Evolutionary conservation across 148 eudicot genomes (phyloP), one percentile per base, ranked within the genome.

Genomic region (Cornus suecica): DNA sequence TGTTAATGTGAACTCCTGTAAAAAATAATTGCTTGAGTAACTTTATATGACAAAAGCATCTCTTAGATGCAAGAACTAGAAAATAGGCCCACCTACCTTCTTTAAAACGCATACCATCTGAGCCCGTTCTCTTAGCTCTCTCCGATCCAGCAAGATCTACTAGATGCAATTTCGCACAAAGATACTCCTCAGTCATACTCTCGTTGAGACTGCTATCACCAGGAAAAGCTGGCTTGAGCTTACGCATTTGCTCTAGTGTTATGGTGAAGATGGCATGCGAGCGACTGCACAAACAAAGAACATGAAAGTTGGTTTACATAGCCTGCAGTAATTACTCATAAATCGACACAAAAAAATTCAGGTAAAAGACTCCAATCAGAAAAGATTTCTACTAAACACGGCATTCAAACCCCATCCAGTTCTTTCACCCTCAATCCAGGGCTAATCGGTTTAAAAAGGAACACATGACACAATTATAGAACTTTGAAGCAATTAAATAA

Each of bases 101-200:
- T 83, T 95, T 95, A 77, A 95, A 95, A 72, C 99, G 99, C 87
- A 95, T 83, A 82, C 99, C 99, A 88, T 95, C 99, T 76, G 99
- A 95, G 69, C 99, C 99, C 22, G 99, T 95, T 78, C 99, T 85
- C 81, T 95, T 95, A 48, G 99, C 99, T 67, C 99, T 87, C 83
- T 95, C 99, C 31, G 99, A 95, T 74, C 99, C 99, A 80, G 99
- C 99, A 71, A 95, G 99, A 87, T 95, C 99, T 66, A 95, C 99
- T 75, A 95, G 86, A 82, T 95, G 99, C 88, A 95, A 83, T 74
- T 95, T 95, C 71, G 99, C 97, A 86, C 97, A 91, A 20, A 95
- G 85, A 82, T 95, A 95, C 80, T 95, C 99, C 64, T 95, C 99
- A 31, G 83, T 80, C 88, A 91, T 90, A 73, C 83, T 80, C 24